These are phyloP conservation scores for Phytophthora multivora DNA, from an alignment of 352 stramenopile species.

Conservation along the genomic window DNA sequence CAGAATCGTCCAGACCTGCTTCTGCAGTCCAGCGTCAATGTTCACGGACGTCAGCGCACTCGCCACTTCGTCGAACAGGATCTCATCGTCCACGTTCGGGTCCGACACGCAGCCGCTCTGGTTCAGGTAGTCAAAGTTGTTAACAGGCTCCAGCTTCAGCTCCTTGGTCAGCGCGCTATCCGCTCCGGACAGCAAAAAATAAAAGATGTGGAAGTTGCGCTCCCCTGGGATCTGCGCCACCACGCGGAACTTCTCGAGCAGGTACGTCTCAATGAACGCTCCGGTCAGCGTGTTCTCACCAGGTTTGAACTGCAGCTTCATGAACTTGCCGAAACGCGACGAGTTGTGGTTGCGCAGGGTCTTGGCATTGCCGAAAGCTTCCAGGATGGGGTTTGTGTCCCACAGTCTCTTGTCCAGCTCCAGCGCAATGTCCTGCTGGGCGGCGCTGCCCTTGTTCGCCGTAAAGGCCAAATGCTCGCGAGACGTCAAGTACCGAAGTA, in stretches of 20 bases:
- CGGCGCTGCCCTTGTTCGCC: slow-evolving; percentile 31
- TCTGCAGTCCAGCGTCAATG: slow-evolving; percentile 70
- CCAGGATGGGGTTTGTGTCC: slow-evolving; percentile 90
- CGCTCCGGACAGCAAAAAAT: slow-evolving; percentile 85
- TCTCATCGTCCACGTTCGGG: slow-evolving; percentile 87
- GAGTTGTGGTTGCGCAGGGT: slow-evolving; percentile 90
- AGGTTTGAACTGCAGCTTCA: slow-evolving; percentile 89
- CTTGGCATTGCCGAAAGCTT: slow-evolving; percentile 90
- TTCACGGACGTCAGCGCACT: slow-evolving; percentile 80
- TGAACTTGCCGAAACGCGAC: slow-evolving; percentile 89
- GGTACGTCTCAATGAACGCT: slow-evolving; percentile 88
- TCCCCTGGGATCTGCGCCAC: slow-evolving; percentile 86
- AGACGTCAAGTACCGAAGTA: slow-evolving; percentile 87
- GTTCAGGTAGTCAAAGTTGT: slow-evolving; percentile 86
- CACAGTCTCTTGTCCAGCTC: slow-evolving; percentile 87
- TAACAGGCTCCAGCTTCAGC: slow-evolving; percentile 57
- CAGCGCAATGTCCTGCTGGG: slow-evolving; percentile 66
- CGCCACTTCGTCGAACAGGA: slow-evolving; percentile 84
- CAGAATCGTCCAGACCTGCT: slow-evolving; percentile 79
- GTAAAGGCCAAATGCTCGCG: slow-evolving; percentile 70
- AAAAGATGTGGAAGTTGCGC: slow-evolving; percentile 93
- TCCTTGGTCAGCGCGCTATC: slow-evolving; percentile 60
- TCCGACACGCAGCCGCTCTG: slow-evolving; percentile 85
- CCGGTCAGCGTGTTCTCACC: slow-evolving; percentile 73
- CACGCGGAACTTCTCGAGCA: slow-evolving; percentile 91